Evolutionary conservation across 257 asterid genomes (phyloP).

Genomic region (Solanum acaule): DNA sequence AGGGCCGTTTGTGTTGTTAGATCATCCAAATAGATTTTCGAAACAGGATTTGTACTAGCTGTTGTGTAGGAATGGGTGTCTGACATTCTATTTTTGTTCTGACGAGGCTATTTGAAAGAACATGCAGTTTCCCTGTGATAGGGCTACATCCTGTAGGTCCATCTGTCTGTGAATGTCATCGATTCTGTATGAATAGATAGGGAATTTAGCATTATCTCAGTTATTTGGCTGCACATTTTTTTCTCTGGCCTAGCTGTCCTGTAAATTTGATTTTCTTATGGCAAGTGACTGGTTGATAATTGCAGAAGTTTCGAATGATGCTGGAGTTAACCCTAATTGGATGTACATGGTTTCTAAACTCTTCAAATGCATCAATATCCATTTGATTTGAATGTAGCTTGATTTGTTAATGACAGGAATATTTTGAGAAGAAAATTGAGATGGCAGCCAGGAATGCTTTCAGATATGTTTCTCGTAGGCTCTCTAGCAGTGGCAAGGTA

Average conservation of each 20-base stretch:
- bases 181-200: neutral
- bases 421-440: constrained; percentile 1
- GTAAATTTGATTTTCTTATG: neutral
- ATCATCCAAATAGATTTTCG: neutral
- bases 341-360: neutral
- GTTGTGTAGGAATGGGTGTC: neutral
- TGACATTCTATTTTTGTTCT: neutral
- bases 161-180: neutral
- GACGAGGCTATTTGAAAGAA: neutral
- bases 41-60: neutral
- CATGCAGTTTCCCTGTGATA: neutral
- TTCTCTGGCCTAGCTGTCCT: neutral
- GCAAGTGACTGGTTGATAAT: neutral
- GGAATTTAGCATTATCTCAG: neutral
- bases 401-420: constrained; percentile 17
- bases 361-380: neutral
- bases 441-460: constrained; percentile 75
- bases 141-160: neutral
- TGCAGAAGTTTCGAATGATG: neutral
- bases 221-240: neutral
- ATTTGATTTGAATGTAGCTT: neutral
- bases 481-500: constrained; percentile 66
- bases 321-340: neutral
- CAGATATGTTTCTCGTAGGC: constrained; percentile 64
- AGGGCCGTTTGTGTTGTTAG: neutral